phyloP scores from a whole-genome alignment of 371 early-diverging fungal species.

The Mucor mucedo region DNA sequence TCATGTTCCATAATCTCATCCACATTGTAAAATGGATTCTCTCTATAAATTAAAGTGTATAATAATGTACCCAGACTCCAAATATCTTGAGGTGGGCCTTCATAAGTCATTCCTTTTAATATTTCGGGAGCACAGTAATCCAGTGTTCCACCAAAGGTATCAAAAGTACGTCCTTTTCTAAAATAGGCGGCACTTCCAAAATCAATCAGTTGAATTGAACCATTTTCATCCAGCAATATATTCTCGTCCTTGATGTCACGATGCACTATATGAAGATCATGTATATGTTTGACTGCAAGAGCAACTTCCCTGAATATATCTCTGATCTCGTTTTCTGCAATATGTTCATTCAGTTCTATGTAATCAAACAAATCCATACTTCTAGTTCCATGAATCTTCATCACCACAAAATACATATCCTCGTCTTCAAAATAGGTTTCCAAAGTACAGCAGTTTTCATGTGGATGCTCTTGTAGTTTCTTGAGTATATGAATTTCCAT shows the following conservation, averaged over 20 bases:
- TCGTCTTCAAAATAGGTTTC: conserved; percentile 67
- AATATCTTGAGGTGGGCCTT: conserved; percentile 81
- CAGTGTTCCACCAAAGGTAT: conserved; percentile 77
- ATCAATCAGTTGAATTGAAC: conserved; percentile 69
- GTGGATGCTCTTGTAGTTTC: conserved; percentile 59
- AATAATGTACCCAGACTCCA: conserved; percentile 86
- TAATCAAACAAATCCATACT: conserved; percentile 83
- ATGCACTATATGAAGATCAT: conserved; percentile 75
- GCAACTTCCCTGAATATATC: conserved; percentile 68
- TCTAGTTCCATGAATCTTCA: conserved; percentile 65
- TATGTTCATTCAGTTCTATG: conserved; percentile 66
- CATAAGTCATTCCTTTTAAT: conserved; percentile 69
- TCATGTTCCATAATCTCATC: conserved; percentile 74
- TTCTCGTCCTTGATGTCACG: conserved; percentile 83
- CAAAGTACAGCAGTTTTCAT: conserved; percentile 62
- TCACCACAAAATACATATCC: conserved; percentile 70
- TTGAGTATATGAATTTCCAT: conserved; percentile 73
- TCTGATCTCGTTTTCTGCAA: conserved; percentile 62
- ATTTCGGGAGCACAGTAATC: conserved; percentile 82
- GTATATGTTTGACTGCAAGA: conserved; percentile 71
- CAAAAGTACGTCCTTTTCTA: conserved; percentile 63
- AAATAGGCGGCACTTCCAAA: conserved; percentile 78
- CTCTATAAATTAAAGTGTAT: conserved; percentile 79
- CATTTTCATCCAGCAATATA: conserved; percentile 68
- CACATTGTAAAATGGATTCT: conserved; percentile 83